phyloP scores from a whole-genome alignment of 2,329 filamentous ascomycete genomes.

The Xylaria sp. region DNA sequence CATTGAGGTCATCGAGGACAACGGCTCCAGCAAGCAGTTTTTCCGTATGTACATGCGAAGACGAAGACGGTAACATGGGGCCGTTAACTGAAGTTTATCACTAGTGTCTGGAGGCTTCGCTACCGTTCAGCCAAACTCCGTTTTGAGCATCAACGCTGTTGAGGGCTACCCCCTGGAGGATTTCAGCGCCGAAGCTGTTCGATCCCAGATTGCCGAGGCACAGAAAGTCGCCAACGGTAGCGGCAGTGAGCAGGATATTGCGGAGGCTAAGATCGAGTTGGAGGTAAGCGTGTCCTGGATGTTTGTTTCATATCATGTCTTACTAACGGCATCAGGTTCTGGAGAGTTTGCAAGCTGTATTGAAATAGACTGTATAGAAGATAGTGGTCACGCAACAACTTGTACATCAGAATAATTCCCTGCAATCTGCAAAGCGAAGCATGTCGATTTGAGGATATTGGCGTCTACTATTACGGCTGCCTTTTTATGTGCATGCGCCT shows the following conservation, averaged over 20 bases:
- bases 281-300: constrained; percentile 70
- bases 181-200: constrained; percentile 92
- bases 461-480: constrained; percentile 38
- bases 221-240: constrained; percentile 92
- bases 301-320: not conserved
- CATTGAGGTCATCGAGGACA: constrained; percentile 95
- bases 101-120: constrained; percentile 96
- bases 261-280: constrained; percentile 98
- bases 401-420: constrained; percentile 54
- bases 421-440: constrained; percentile 44
- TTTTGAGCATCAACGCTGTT: constrained; percentile 97
- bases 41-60: constrained; percentile 77
- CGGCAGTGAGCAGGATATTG: constrained; percentile 96
- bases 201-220: constrained; percentile 89
- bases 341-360: constrained; percentile 81
- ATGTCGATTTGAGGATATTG: constrained; percentile 44
- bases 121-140: constrained; percentile 92
- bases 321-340: constrained; percentile 71
- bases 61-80: constrained; percentile 22
- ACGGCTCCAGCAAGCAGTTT: constrained; percentile 90
- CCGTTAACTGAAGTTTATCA: constrained; percentile 37
- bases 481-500: constrained; percentile 35
- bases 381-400: constrained; percentile 48
- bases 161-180: constrained; percentile 96
- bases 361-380: constrained; percentile 75